Evolutionary conservation across 352 stramenopile genomes (phyloP), one percentile per base, ranked within the genome.

Genomic region (Halophytophthora polymorphica): DNA sequence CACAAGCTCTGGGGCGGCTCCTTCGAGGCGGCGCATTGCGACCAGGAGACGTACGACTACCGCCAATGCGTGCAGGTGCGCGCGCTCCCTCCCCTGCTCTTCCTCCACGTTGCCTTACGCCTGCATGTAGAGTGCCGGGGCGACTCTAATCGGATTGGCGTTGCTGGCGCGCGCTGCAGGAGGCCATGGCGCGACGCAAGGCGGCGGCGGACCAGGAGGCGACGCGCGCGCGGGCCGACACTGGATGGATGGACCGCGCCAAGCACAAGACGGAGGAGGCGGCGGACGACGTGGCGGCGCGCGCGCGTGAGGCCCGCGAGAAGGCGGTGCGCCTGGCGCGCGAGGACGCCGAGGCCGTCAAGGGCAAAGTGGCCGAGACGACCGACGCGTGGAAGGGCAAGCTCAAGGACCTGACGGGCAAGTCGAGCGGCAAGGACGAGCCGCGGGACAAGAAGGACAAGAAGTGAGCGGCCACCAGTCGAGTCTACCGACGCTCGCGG

Each of bases 21-120:
- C 10, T 83, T 84, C 48, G 77, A 89, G 33, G 56, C 61, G 21
- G 55, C 72, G n/a, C 53, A 69, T 28, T 92, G 82, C 66, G 82
- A 92, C 7, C 69, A 80, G 42, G 77, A 92, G 50, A 81, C 76
- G 18, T 56, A 89, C 19, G 73, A 86, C 33, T 93, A 73, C 53
- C 80, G 78, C 18, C 66, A 83, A 29, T 93, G 82, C 52, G 78
- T 93, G 38, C 61, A 84, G 66, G 75, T 85, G 13, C 5, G 33
- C 23, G 19, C 12, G 5, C 43, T 50, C 19, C 25, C 11, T 1
- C 18, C 2, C 19, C 23, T 5, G 15, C 2, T 31, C 29, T 8
- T 18, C 31, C 14, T 31, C 11, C 15, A n/a, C n/a, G n/a, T 40
- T 22, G 23, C 40, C 21, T 36, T 11, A 29, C 22, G 13, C 18